These are phyloP conservation scores for Aristolochia fimbriata DNA, from an alignment of 164 flowering plant genomes.

Conservation along the genomic window DNA sequence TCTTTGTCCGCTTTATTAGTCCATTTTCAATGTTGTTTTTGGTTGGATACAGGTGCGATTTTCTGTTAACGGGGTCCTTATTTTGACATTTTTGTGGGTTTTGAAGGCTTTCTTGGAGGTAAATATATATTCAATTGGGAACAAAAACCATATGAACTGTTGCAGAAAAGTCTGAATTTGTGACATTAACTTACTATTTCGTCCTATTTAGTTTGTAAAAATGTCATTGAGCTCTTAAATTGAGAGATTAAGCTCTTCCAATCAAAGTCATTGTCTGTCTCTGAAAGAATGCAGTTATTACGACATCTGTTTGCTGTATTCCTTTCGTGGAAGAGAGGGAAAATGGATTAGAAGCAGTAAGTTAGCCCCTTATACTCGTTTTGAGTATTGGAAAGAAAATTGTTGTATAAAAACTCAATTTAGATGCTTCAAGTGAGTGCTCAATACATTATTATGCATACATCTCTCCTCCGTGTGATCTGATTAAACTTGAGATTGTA, in stretches of 20 bases:
- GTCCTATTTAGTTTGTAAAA: not conserved
- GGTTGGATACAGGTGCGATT: slow-evolving; percentile 48
- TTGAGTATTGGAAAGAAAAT: too few species aligned
- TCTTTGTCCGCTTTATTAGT: too few species aligned
- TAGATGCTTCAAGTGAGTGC: too few species aligned
- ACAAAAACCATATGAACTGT: not conserved
- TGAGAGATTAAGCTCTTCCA: not conserved
- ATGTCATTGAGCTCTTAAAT: not conserved
- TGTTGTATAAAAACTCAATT: too few species aligned
- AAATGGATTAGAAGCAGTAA: too few species aligned
- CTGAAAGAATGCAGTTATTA: not conserved
- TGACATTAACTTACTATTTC: not conserved
- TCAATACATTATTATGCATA: too few species aligned
- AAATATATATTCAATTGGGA: slow-evolving; percentile 6
- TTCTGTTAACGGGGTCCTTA: slow-evolving; percentile 69
- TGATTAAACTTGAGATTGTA: too few species aligned
- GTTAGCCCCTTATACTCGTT: too few species aligned
- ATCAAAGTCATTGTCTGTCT: not conserved
- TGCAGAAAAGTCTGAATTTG: not conserved
- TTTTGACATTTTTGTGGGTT: slow-evolving; percentile 75
- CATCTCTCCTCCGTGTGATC: too few species aligned
- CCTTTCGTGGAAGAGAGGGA: too few species aligned
- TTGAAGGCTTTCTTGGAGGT: slow-evolving; percentile 91
- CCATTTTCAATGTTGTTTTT: too few species aligned
- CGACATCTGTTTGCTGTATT: too few species aligned